Evolutionary conservation across 2,329 filamentous ascomycete species (phyloP).

Genomic region (Aureobasidium sp.): DNA sequence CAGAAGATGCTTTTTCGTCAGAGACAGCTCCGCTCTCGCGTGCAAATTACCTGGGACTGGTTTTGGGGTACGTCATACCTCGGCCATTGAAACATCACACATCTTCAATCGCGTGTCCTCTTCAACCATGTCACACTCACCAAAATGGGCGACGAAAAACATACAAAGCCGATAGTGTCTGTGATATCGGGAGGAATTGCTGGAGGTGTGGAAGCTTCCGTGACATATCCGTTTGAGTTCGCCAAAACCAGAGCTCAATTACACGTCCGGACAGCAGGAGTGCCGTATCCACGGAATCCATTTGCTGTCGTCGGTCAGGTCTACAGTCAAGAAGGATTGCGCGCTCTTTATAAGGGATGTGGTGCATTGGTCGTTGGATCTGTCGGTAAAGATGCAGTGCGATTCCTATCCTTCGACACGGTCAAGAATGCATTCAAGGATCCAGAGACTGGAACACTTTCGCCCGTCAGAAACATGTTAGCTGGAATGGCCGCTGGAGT

Average conservation of each 20-base stretch:
- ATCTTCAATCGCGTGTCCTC: slow-evolving; percentile 5
- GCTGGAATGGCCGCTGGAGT: slow-evolving; percentile 59
- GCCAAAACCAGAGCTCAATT: slow-evolving; percentile 59
- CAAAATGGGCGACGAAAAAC: slow-evolving; percentile 11
- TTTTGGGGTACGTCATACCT: background rate
- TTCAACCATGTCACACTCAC: background rate
- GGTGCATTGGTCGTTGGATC: slow-evolving; percentile 54
- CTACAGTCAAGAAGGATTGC: slow-evolving; percentile 49
- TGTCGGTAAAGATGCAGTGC: slow-evolving; percentile 57
- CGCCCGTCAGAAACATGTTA: slow-evolving; percentile 50
- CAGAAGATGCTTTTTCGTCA: background rate
- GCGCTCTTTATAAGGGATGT: slow-evolving; percentile 58
- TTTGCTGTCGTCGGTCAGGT: slow-evolving; percentile 51
- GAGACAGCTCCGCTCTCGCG: background rate
- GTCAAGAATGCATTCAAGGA: slow-evolving; percentile 55
- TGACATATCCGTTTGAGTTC: slow-evolving; percentile 57
- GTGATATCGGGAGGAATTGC: slow-evolving; percentile 31
- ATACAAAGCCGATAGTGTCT: slow-evolving; percentile 30
- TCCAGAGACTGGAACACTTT: slow-evolving; percentile 49
- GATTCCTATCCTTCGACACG: slow-evolving; percentile 59
- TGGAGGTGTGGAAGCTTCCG: slow-evolving; percentile 30
- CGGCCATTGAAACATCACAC: background rate
- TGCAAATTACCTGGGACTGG: slow-evolving; percentile 5
- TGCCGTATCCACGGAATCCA: slow-evolving; percentile 46
- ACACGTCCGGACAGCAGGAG: slow-evolving; percentile 30